Conservation (phyloP, 192 early-diverging fungal genomes). For the Martensiomyces pterosporus region DNA sequence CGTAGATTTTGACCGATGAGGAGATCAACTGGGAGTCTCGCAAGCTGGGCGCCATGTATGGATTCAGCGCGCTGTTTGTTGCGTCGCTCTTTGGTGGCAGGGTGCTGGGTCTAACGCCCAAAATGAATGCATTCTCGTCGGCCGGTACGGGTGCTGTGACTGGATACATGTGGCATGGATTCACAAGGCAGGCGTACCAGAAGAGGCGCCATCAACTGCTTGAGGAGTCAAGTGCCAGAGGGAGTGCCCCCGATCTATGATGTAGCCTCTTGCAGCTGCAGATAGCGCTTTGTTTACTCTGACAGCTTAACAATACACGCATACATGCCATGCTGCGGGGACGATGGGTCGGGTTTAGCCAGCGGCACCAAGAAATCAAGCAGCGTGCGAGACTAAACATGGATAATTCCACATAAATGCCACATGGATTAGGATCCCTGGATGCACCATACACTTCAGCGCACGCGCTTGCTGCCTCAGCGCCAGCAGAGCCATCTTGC, state of each 20-base stretch:
- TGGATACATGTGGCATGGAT: constrained; percentile 50
- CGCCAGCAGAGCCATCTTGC: no score
- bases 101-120: constrained; percentile 24
- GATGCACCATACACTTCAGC: no score
- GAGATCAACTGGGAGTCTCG: constrained; percentile 46
- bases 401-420: no score
- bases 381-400: no score
- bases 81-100: constrained; percentile 41
- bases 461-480: no score
- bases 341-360: no score
- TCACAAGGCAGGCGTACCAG: constrained; percentile 46
- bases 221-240: constrained; percentile 24
- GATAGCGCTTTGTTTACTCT: no score
- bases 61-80: constrained; percentile 33
- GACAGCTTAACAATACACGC: no score
- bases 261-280: no score
- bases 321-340: no score
- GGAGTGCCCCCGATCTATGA: constrained; percentile 16
- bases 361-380: no score
- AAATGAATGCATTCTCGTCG: constrained; percentile 27
- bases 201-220: constrained; percentile 37
- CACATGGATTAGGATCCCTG: no score
- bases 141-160: constrained; percentile 43
- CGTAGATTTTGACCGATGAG: constrained; percentile 40
- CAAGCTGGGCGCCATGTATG: constrained; percentile 42